Base-by-base conservation (phyloP, 2,329 filamentous ascomycete genomes). In the Nannizzia gypsea region DNA sequence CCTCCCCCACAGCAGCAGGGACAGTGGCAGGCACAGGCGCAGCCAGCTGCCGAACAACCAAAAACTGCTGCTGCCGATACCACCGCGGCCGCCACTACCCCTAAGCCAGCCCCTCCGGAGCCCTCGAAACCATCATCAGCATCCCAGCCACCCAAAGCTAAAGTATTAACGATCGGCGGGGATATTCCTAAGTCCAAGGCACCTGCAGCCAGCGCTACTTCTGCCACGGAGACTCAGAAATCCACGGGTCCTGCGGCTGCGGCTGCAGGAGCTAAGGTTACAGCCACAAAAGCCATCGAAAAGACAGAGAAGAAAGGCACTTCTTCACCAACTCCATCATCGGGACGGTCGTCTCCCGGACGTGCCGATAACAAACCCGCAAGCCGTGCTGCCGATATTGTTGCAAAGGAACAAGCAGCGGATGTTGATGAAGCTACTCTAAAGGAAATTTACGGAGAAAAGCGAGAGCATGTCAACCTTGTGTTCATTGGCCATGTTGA, bases 401-500 rank as follows among this genome's bases (percentile, higher is more conserved):
- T 99, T 61, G 82, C 87, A 63, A 88, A 91, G 74, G 87, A 92
- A 69, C 89, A 95, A 72, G 80, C 82, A 2, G 86, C 86, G 22
- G 86, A 89, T 71, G 86, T 89, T 76, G 84, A 97, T 72, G 79
- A 96, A 72, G 79, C 90, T 26, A 92, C 90, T 0, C 78, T 99
- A 62, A 89, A 90, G 73, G 92, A 97, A 73, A 93, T 99, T 63
- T 99, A 79, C 73, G 93, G 93, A 72, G 96, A 97, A 75, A 90
- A 70, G 63, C 76, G 75, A 64, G 78, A 87, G 71, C 84, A 87
- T 67, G 81, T 99, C 69, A 99, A 99, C 76, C 87, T 99, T 67
- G 96, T 97, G 65, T 96, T 97, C 77, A 88, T 97, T 70, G 92
- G 93, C 57, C 93, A 99, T 80, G 95, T 99, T 68, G 93, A 99